A percentile compares a stretch with the other conserved stretches of the same genome.
These are phyloP conservation scores for Castanea sativa DNA, from an alignment of 306 rosid species.

Conservation along the genomic window DNA sequence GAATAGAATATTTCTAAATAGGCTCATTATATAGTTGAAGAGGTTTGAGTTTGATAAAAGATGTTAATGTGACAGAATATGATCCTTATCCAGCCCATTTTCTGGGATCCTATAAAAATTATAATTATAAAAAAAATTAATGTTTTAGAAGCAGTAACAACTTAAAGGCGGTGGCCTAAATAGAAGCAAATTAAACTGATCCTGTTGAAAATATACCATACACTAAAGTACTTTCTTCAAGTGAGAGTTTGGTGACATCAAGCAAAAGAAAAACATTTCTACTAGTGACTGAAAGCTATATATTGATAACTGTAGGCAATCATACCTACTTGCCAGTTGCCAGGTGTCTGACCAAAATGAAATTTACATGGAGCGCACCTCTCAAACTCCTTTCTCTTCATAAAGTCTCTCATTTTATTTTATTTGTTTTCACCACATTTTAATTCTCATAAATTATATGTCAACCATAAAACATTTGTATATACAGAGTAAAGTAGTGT, in stretches of 20 bases:
- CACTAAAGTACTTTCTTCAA: background rate
- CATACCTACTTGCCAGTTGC: background rate
- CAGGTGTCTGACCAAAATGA: background rate
- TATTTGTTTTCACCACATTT: background rate
- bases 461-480: background rate
- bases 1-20: background rate
- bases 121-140: background rate
- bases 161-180: background rate
- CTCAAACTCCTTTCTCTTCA: background rate
- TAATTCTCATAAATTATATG: background rate
- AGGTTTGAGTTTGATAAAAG: background rate
- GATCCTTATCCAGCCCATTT: no score
- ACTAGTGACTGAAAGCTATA: background rate
- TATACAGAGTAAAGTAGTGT: background rate
- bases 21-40: background rate
- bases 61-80: no score
- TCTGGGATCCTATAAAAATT: no score
- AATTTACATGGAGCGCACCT: background rate
- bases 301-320: background rate
- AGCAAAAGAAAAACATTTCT: background rate
- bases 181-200: background rate
- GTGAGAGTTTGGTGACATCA: background rate
- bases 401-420: background rate
- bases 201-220: background rate
- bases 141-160: background rate